Evolutionary conservation across 352 stramenopile species (phyloP).

Genomic region (Phytophthora pluvialis): DNA sequence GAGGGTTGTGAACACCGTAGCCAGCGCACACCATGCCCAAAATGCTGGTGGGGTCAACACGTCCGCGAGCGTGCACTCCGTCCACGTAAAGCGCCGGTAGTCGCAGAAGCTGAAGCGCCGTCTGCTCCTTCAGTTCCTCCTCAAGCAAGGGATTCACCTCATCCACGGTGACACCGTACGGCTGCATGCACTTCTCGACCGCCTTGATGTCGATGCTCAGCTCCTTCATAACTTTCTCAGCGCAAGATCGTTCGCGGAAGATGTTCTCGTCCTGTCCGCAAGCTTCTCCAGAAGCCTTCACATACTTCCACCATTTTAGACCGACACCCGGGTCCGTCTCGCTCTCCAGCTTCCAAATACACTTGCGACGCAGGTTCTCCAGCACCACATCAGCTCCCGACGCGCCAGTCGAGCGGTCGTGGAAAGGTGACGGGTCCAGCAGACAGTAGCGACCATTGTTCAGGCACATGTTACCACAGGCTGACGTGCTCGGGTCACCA

Average conservation of each 20-base stretch:
- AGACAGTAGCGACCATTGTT: slow-evolving; percentile 98
- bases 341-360: slow-evolving; percentile 93
- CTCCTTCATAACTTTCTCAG: slow-evolving; percentile 92
- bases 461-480: slow-evolving; percentile 96
- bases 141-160: slow-evolving; percentile 91
- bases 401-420: slow-evolving; percentile 92
- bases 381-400: slow-evolving; percentile 95
- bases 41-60: slow-evolving; percentile 88
- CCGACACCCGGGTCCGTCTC: slow-evolving; percentile 86
- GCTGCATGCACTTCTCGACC: slow-evolving; percentile 94
- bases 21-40: slow-evolving; percentile 87
- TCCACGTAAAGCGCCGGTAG: slow-evolving; percentile 96
- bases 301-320: slow-evolving; percentile 95
- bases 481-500: slow-evolving; percentile 60
- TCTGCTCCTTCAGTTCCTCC: slow-evolving; percentile 90
- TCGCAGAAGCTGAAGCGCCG: slow-evolving; percentile 90
- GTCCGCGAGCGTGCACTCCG: slow-evolving; percentile 91
- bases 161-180: slow-evolving; percentile 91
- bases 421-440: slow-evolving; percentile 94
- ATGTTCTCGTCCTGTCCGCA: slow-evolving; percentile 87
- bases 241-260: slow-evolving; percentile 90
- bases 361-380: slow-evolving; percentile 94
- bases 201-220: slow-evolving; percentile 80
- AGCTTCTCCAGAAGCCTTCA: slow-evolving; percentile 89
- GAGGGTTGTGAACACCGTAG: slow-evolving; percentile 84